Percentiles rank a stretch among this genome's conserved stretches.
phyloP scores from a whole-genome alignment of 257 asterid genomes.

The Solanum sitiens region DNA sequence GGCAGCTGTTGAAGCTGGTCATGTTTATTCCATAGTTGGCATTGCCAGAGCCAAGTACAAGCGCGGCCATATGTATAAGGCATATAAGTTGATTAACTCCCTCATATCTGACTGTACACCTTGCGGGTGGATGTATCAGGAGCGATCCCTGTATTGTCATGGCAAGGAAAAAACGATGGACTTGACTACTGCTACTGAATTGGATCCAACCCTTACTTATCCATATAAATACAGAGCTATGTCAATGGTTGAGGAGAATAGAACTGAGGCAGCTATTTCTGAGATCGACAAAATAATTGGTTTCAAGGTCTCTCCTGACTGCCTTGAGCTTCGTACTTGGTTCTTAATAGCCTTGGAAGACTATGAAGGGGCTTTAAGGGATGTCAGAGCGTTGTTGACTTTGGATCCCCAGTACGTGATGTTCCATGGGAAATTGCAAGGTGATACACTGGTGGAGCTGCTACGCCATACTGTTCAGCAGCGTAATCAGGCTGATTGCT shows the following conservation, averaged over 20 bases:
- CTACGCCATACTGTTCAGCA: conserved; percentile 50
- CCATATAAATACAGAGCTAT: conserved; percentile 81
- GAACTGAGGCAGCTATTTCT: conserved; percentile 47
- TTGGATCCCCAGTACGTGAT: conserved; percentile 74
- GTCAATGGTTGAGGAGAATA: conserved; percentile 48
- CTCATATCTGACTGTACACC: conserved; percentile 57
- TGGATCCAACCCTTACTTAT: conserved; percentile 86
- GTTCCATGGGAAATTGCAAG: conserved; percentile 75
- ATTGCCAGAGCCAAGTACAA: conserved; percentile 70
- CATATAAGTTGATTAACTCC: conserved; percentile 68
- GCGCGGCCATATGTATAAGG: conserved; percentile 78
- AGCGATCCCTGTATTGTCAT: conserved; percentile 62
- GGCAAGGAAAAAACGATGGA: conserved; percentile 72
- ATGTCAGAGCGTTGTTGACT: conserved; percentile 71
- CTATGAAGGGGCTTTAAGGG: conserved; percentile 70
- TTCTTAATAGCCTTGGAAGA: conserved; percentile 57
- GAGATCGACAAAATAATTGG: conserved; percentile 71
- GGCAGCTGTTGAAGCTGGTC: conserved; percentile 63
- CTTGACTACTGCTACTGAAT: conserved; percentile 63
- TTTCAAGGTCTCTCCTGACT: conserved; percentile 83
- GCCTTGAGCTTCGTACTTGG: conserved; percentile 98
- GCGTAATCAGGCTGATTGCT: conserved; percentile 87
- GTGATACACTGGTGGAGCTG: conserved; percentile 66
- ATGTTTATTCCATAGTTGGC: conserved; percentile 71
- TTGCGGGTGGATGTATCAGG: conserved; percentile 97